phyloP scores from a whole-genome alignment of 2,329 filamentous ascomycete species.

The Sclerotinia nivalis region DNA sequence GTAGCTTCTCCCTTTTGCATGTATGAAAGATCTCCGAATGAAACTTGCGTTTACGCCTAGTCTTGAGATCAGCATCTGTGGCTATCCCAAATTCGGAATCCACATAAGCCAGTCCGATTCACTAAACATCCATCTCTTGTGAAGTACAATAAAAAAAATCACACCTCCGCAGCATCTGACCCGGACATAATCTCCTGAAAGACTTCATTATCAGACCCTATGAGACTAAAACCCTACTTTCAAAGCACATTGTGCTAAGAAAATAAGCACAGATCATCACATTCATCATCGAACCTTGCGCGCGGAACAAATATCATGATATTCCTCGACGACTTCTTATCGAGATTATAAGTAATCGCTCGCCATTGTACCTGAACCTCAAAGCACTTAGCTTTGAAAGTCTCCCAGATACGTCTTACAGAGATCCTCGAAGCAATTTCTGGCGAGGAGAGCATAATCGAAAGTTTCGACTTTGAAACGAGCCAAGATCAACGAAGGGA shows the following conservation, averaged over 20 bases:
- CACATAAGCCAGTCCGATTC: background rate
- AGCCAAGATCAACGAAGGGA: no score
- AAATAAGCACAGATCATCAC: background rate
- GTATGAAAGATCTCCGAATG: no score
- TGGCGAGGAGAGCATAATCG: no score
- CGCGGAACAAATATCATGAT: background rate
- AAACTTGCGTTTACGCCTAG: no score
- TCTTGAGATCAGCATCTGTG: no score
- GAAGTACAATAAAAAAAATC: background rate
- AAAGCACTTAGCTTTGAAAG: no score
- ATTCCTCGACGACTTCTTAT: background rate
- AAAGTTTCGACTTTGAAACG: no score
- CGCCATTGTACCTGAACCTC: background rate
- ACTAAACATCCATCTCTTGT: background rate
- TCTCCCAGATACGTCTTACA: background rate
- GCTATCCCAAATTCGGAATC: background rate
- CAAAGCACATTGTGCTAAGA: background rate
- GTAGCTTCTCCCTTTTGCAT: background rate
- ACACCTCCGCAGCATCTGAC: background rate
- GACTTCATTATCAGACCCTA: background rate
- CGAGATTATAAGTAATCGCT: background rate
- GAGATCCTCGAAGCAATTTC: no score
- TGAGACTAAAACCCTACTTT: background rate
- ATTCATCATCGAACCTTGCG: background rate
- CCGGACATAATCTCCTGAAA: background rate